Conservation (phyloP, 306 rosid species). For the Amphicarpaea edgeworthii region DNA sequence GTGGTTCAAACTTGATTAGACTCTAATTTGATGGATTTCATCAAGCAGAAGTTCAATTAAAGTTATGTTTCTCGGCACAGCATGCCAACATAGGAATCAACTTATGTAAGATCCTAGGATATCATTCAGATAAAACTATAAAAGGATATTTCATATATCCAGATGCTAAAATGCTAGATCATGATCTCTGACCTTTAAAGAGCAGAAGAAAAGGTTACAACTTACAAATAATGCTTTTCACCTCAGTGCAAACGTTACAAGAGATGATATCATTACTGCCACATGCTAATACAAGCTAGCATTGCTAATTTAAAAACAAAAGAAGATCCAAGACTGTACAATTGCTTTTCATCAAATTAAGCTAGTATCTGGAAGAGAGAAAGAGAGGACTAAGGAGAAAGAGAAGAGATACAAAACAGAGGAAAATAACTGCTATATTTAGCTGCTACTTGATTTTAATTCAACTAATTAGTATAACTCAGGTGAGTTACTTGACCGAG, state of each 20-base stretch:
- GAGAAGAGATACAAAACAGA: slow-evolving; percentile 1
- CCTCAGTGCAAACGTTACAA: background rate
- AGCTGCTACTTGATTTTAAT: too few relatives aligned
- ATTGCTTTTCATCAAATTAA: background rate
- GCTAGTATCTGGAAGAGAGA: too few relatives aligned
- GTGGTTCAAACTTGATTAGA: background rate
- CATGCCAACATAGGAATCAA: slow-evolving; percentile 13
- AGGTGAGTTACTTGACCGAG: too few relatives aligned
- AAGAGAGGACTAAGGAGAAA: background rate
- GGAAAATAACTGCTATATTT: background rate
- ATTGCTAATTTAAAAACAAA: background rate
- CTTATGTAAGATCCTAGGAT: background rate
- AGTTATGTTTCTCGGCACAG: background rate
- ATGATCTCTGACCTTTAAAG: background rate
- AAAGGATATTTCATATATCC: background rate
- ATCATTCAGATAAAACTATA: background rate
- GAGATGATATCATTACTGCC: background rate
- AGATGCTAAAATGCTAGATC: background rate
- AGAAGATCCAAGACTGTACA: background rate
- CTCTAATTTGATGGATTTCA: background rate
- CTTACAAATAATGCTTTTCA: slow-evolving; percentile 18
- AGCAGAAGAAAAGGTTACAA: background rate
- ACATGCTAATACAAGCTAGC: slow-evolving; percentile 10
- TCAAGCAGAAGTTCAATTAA: slow-evolving; percentile 7
- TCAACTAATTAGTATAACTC: too few relatives aligned